Conservation (phyloP, 2,329 filamentous ascomycete species). For the Diaporthe aspalathi region DNA sequence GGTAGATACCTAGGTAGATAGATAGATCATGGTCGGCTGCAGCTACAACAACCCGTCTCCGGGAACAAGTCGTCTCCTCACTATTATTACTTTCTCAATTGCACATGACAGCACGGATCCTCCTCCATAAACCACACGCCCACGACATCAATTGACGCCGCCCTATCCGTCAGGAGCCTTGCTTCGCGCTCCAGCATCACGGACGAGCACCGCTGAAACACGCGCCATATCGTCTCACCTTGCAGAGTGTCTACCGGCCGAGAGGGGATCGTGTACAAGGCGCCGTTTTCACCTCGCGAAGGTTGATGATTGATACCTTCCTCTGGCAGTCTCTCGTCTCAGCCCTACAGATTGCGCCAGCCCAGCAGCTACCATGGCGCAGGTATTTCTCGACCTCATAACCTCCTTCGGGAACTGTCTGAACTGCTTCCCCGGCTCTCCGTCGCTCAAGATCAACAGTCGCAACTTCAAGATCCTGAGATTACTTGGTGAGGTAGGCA, state of each 20-base stretch:
- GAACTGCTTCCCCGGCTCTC: constrained; percentile 94
- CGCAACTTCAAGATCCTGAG: constrained; percentile 96
- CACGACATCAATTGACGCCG: background rate
- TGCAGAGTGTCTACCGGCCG: background rate
- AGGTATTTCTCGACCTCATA: constrained; percentile 87
- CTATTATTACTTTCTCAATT: background rate
- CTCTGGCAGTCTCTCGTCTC: background rate
- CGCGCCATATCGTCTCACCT: constrained; percentile 1
- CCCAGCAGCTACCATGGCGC: constrained; percentile 70
- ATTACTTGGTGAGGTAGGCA: constrained; percentile 84
- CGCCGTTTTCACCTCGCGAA: constrained; percentile 9
- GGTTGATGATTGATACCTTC: background rate
- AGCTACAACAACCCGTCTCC: background rate
- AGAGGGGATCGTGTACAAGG: constrained; percentile 14
- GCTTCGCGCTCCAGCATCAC: background rate
- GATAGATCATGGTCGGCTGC: background rate
- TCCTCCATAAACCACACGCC: background rate
- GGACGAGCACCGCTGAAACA: background rate
- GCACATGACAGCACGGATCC: background rate
- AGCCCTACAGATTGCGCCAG: background rate
- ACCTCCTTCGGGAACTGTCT: constrained; percentile 95
- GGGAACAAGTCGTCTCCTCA: background rate
- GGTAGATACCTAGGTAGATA: background rate
- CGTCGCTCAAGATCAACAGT: constrained; percentile 93
- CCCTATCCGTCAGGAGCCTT: background rate